phyloP scores from a whole-genome alignment of 352 stramenopile species.

The Plasmopara viticola region DNA sequence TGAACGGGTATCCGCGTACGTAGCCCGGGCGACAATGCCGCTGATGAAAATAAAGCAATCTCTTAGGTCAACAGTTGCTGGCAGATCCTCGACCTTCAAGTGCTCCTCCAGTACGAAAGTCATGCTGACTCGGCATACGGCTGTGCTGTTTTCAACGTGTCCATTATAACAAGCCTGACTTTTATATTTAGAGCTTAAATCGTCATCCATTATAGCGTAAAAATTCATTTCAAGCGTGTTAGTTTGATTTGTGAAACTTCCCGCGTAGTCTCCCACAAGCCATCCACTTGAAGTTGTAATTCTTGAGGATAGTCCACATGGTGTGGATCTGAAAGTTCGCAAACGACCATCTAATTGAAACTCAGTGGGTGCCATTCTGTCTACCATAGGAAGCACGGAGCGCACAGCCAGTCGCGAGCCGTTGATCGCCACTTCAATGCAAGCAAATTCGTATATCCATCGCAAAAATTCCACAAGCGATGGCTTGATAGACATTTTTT shows the following conservation, averaged over 20 bases:
- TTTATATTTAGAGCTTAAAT: not conserved
- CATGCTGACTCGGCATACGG: constrained; percentile 4
- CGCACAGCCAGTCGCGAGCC: not conserved
- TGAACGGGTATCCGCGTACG: not conserved
- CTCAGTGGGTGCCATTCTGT: not conserved
- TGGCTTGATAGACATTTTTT: not conserved
- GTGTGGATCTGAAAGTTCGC: constrained; percentile 1
- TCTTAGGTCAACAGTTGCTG: not conserved
- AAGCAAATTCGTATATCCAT: constrained; percentile 3
- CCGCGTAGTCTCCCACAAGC: constrained; percentile 1
- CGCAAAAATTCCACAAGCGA: constrained; percentile 4
- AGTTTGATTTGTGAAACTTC: not conserved
- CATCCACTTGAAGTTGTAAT: not conserved
- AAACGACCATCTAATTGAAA: constrained; percentile 1
- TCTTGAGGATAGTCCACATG: constrained; percentile 1
- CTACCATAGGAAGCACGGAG: constrained; percentile 2
- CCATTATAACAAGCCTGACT: not conserved
- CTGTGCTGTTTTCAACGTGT: not conserved
- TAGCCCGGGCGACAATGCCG: constrained; percentile 3
- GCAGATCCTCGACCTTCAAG: not conserved
- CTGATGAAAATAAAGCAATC: constrained; percentile 9
- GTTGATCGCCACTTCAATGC: not conserved
- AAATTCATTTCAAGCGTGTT: constrained; percentile 1
- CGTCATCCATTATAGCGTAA: constrained; percentile 2
- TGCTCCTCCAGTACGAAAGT: constrained; percentile 7